A percentile compares a stretch with the other conserved stretches of the same genome.
phyloP scores from a whole-genome alignment of 2,329 filamentous ascomycete genomes.

The Pseudogymnoascus pannorum region DNA sequence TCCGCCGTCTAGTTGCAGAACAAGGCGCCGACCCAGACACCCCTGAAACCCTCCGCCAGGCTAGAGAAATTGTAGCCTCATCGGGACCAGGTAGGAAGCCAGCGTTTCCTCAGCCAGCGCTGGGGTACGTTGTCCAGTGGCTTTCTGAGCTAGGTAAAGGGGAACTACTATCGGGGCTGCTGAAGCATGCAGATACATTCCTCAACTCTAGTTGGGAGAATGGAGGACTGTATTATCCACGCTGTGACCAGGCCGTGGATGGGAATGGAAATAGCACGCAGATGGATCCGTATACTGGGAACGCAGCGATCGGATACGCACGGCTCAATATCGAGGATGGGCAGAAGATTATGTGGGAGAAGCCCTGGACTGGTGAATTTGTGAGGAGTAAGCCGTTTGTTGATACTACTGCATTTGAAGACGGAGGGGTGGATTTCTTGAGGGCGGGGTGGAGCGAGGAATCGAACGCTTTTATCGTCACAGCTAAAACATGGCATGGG shows the following conservation, averaged over 20 bases:
- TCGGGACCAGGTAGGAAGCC: background rate
- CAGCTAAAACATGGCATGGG: constrained; percentile 8
- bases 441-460: constrained; percentile 1
- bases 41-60: background rate
- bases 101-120: constrained; percentile 14
- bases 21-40: constrained; percentile 14
- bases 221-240: constrained; percentile 31
- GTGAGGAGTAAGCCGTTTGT: constrained; percentile 13
- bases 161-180: constrained; percentile 18
- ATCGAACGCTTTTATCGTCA: constrained; percentile 6
- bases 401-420: background rate
- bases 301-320: constrained; percentile 31
- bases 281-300: constrained; percentile 32
- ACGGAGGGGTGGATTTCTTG: constrained; percentile 7
- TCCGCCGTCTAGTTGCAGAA: constrained; percentile 17
- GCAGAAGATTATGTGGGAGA: constrained; percentile 30
- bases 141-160: constrained; percentile 29
- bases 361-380: constrained; percentile 22
- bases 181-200: constrained; percentile 25
- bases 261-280: constrained; percentile 21
- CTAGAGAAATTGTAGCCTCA: background rate
- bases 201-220: constrained; percentile 29
- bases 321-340: constrained; percentile 32
- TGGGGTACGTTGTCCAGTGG: constrained; percentile 29
- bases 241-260: constrained; percentile 23